These are phyloP conservation scores for Termitomyces sp. DNA, from an alignment of 768 basidiomycete species.

Conservation along the genomic window DNA sequence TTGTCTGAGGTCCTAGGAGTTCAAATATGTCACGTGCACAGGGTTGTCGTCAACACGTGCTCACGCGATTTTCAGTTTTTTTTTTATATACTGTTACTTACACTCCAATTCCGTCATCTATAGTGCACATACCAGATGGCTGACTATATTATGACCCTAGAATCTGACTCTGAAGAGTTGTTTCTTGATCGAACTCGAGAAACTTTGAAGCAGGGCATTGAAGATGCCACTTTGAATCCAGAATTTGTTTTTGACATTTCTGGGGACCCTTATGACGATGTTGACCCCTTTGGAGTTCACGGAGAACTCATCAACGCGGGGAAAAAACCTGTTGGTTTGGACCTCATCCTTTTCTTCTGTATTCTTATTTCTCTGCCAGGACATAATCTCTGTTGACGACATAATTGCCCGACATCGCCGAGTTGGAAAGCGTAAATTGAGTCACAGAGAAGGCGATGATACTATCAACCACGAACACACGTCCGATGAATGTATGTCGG, in stretches of 20 bases:
- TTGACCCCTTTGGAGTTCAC: constrained; percentile 33
- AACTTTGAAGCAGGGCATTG: constrained; percentile 27
- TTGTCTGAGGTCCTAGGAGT: too few relatives aligned
- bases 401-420: constrained; percentile 76
- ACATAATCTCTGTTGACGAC: constrained; percentile 85
- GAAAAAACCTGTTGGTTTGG: constrained; percentile 49
- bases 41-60: not conserved
- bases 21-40: too few relatives aligned
- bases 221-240: constrained; percentile 66
- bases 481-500: constrained; percentile 21
- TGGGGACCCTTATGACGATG: constrained; percentile 62
- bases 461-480: constrained; percentile 27
- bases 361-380: constrained; percentile 28
- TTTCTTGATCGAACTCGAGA: constrained; percentile 17
- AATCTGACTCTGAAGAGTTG: constrained; percentile 69
- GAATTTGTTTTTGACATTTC: constrained; percentile 79
- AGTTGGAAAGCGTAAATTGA: constrained; percentile 60
- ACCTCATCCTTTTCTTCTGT: not conserved
- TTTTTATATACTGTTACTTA: too few relatives aligned
- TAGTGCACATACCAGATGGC: constrained; percentile 22
- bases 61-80: not conserved
- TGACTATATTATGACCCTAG: constrained; percentile 81
- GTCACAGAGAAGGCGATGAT: constrained; percentile 29
- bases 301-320: constrained; percentile 58
- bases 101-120: not conserved